Percentiles rank a stretch among this genome's conserved stretches.
phyloP scores from a whole-genome alignment of 495 filamentous ascomycete species.

The Tuber borchii region DNA sequence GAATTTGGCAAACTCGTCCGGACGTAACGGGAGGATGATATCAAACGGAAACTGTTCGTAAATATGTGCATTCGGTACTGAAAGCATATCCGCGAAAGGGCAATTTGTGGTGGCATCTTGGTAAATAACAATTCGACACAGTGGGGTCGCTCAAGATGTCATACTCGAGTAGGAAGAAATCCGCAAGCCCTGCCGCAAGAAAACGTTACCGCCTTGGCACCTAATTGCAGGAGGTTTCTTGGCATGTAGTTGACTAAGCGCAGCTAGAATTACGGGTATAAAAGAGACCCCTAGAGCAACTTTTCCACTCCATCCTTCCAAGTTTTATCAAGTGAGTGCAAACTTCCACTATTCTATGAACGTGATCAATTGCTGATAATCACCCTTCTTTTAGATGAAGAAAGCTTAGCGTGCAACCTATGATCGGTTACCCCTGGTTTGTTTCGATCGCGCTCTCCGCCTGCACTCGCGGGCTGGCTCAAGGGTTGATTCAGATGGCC shows the following conservation, averaged over 20 bases:
- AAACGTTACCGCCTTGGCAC: conserved; percentile 5
- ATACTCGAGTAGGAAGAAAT: neutral
- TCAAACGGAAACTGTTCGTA: neutral
- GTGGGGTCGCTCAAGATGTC: neutral
- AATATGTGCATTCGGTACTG: conserved; percentile 28
- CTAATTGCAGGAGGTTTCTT: neutral
- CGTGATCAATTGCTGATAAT: conserved; percentile 45
- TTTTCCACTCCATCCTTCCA: conserved; percentile 87
- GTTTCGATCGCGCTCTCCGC: conserved; percentile 55
- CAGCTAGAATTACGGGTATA: conserved; percentile 1
- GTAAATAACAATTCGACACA: conserved; percentile 4
- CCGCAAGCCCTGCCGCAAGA: neutral
- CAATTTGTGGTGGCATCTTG: conserved; percentile 25
- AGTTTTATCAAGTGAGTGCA: conserved; percentile 82
- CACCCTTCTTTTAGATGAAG: conserved; percentile 69
- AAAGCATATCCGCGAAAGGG: conserved; percentile 30
- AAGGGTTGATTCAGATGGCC: conserved; percentile 71
- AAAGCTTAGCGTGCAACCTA: conserved; percentile 93
- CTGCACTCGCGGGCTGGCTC: conserved; percentile 70
- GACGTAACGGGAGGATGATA: neutral
- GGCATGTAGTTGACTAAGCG: conserved; percentile 20
- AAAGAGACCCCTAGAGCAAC: conserved; percentile 30
- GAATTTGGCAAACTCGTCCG: neutral
- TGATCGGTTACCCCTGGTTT: conserved; percentile 61
- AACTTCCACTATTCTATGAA: neutral